Evolutionary conservation across 1,139 yeast species (phyloP).

Genomic region (Meyerozyma carpophila): DNA sequence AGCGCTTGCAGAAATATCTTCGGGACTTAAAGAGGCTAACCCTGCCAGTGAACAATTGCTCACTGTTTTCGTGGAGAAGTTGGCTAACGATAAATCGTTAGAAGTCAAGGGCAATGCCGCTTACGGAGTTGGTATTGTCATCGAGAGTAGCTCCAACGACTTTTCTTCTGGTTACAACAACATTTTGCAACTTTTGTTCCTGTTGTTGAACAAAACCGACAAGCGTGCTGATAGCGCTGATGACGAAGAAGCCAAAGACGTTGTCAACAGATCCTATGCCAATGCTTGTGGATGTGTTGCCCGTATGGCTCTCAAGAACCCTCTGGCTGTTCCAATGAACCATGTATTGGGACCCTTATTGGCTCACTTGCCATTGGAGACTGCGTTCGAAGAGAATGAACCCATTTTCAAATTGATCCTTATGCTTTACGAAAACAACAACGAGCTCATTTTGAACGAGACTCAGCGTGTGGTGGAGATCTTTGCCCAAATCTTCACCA

Average conservation of each 20-base stretch:
- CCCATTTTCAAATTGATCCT: constrained; percentile 81
- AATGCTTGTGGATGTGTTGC: constrained; percentile 98
- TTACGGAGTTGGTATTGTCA: constrained; percentile 84
- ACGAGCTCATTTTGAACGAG: constrained; percentile 49
- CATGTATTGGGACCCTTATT: constrained; percentile 77
- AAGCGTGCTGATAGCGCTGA: constrained; percentile 57
- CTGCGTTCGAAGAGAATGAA: constrained; percentile 88
- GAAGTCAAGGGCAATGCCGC: constrained; percentile 96
- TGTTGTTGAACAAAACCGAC: constrained; percentile 73
- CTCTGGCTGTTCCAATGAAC: constrained; percentile 68
- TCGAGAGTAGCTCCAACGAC: constrained; percentile 56
- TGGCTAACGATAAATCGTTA: constrained; percentile 71
- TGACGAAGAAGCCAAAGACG: constrained; percentile 78
- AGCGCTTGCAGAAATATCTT: constrained; percentile 82
- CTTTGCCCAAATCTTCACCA: constrained; percentile 65
- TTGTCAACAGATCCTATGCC: constrained; percentile 79
- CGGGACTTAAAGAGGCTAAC: constrained; percentile 65
- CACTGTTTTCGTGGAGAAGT: constrained; percentile 60
- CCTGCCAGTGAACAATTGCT: constrained; percentile 68
- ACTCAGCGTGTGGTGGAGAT: constrained; percentile 64
- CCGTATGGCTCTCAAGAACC: constrained; percentile 76
- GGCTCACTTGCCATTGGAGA: constrained; percentile 76
- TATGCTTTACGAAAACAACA: constrained; percentile 61
- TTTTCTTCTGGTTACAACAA: constrained; percentile 60
- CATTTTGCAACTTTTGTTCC: constrained; percentile 72